Conservation (phyloP, 208 protist genomes). For the Porcisia deanei region DNA sequence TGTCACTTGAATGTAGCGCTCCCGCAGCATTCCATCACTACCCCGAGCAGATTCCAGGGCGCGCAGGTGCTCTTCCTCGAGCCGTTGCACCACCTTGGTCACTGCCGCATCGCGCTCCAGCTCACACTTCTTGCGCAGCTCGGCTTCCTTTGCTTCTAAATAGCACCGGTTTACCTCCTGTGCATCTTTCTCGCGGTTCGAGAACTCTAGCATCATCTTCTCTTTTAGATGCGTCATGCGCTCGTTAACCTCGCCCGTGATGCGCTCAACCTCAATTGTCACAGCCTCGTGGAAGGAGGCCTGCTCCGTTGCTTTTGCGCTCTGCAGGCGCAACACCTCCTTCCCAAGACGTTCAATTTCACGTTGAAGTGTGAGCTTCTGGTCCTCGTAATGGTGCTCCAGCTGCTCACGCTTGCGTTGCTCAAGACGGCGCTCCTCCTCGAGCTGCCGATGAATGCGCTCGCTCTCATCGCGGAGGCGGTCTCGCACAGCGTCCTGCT, state of each 20-base stretch:
- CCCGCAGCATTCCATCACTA: conserved; percentile 65
- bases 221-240: conserved; percentile 62
- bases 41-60: conserved; percentile 50
- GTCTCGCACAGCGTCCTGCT: conserved; percentile 59
- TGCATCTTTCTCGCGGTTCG: conserved; percentile 55
- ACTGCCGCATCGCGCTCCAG: conserved; percentile 78
- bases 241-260: conserved; percentile 64
- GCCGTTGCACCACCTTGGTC: conserved; percentile 55
- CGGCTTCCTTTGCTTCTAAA: conserved; percentile 58
- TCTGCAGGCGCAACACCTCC: conserved; percentile 62
- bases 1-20: conserved; percentile 52
- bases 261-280: conserved; percentile 56
- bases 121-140: conserved; percentile 60
- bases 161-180: conserved; percentile 44
- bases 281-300: conserved; percentile 77
- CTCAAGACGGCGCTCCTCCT: conserved; percentile 56
- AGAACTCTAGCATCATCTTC: conserved; percentile 67
- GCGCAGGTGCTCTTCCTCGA: conserved; percentile 68
- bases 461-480: conserved; percentile 59
- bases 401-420: conserved; percentile 58
- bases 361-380: conserved; percentile 59
- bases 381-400: conserved; percentile 67
- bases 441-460: conserved; percentile 61
- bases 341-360: conserved; percentile 67
- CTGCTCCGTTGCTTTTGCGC: conserved; percentile 54